These are phyloP conservation scores for Penicillium sp. DNA, from an alignment of 2,329 filamentous ascomycete species.

Conservation along the genomic window DNA sequence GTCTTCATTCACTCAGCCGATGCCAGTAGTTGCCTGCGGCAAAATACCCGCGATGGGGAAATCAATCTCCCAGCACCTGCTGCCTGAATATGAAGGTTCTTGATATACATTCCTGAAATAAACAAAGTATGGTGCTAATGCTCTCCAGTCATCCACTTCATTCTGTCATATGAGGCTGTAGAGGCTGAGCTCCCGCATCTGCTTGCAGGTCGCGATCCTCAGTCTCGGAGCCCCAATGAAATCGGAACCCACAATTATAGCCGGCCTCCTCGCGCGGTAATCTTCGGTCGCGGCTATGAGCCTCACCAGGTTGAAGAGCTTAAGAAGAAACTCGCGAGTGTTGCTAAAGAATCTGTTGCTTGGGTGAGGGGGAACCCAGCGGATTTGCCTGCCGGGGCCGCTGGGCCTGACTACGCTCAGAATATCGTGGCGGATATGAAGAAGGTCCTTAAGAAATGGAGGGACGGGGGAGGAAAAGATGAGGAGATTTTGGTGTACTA, in stretches of 20 bases:
- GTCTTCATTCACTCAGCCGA: slow-evolving; percentile 1
- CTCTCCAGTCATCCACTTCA: not conserved
- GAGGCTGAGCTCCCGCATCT: not conserved
- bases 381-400: slow-evolving; percentile 4
- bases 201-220: not conserved
- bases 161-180: not conserved
- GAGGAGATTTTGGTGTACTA: not conserved
- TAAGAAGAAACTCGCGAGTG: slow-evolving; percentile 1
- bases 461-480: slow-evolving; percentile 1
- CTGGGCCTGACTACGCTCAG: slow-evolving; percentile 6
- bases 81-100: not conserved
- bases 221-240: not conserved
- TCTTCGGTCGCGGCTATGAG: not conserved
- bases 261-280: not conserved
- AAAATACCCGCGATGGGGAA: not conserved
- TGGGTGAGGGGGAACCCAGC: slow-evolving; percentile 13
- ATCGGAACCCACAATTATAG: not conserved
- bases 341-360: slow-evolving; percentile 7
- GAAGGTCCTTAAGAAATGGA: slow-evolving; percentile 6
- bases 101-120: not conserved
- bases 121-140: not conserved
- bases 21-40: not conserved
- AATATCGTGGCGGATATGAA: slow-evolving; percentile 6
- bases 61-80: not conserved
- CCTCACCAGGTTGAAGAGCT: slow-evolving; percentile 10